These are phyloP conservation scores for Sonneratia alba DNA, from an alignment of 345 rosid species.

Conservation along the genomic window DNA sequence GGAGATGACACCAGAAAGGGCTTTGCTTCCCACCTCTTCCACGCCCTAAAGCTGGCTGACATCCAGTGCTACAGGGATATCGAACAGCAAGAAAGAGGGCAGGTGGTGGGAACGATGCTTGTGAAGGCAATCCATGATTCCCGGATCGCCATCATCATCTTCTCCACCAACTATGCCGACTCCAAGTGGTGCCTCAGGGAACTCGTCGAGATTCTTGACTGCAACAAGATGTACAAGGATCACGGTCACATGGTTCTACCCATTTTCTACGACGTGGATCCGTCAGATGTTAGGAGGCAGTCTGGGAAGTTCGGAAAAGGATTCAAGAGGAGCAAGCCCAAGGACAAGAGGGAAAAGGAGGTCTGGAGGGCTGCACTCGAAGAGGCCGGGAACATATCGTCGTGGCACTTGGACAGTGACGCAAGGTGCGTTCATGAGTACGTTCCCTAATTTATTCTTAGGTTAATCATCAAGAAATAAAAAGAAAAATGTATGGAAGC, in stretches of 20 bases:
- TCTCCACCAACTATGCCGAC: background rate
- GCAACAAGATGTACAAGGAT: background rate
- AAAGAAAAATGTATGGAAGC: no score
- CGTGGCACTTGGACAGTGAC: slow-evolving; percentile 4
- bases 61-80: slow-evolving; percentile 9
- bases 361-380: background rate
- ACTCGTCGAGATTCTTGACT: slow-evolving; percentile 5
- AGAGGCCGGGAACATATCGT: slow-evolving; percentile 9
- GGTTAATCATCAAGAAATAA: background rate
- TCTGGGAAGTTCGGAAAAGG: background rate
- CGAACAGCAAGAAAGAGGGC: slow-evolving; percentile 7
- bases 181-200: slow-evolving; percentile 11
- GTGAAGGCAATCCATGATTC: slow-evolving; percentile 1
- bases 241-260: slow-evolving; percentile 10
- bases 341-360: background rate
- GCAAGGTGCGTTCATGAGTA: background rate
- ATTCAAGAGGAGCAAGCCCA: background rate
- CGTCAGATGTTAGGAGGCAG: background rate
- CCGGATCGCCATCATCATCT: slow-evolving; percentile 3
- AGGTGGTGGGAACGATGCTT: slow-evolving; percentile 1
- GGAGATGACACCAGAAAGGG: slow-evolving; percentile 5
- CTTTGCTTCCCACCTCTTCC: slow-evolving; percentile 10
- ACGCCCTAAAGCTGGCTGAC: background rate
- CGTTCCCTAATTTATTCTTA: background rate
- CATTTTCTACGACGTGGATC: slow-evolving; percentile 8